phyloP scores from a whole-genome alignment of 2,329 filamentous ascomycete genomes.

The Aspergillus uvarum region DNA sequence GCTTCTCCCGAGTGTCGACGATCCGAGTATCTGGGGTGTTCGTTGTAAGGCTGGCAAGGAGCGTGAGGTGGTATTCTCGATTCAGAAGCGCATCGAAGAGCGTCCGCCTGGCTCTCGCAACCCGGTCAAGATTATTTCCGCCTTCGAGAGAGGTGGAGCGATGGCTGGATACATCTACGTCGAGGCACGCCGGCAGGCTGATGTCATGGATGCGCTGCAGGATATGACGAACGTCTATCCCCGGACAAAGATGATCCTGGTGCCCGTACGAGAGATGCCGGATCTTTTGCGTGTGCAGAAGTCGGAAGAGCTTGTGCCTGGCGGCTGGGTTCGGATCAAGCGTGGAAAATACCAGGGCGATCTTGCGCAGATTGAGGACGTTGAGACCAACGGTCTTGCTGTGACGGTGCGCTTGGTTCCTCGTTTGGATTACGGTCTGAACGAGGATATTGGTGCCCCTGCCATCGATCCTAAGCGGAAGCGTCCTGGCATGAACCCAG shows the following conservation, averaged over 20 bases:
- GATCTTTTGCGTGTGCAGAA: slow-evolving; percentile 90
- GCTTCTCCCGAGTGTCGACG: slow-evolving; percentile 86
- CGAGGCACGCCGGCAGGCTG: slow-evolving; percentile 82
- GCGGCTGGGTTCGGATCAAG: slow-evolving; percentile 87
- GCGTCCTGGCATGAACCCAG: slow-evolving; percentile 56
- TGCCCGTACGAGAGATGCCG: slow-evolving; percentile 96
- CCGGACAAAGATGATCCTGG: slow-evolving; percentile 78
- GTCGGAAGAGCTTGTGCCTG: slow-evolving; percentile 77
- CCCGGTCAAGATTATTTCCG: slow-evolving; percentile 79
- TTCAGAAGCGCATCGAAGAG: slow-evolving; percentile 87
- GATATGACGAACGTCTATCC: slow-evolving; percentile 88
- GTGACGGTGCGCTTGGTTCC: slow-evolving; percentile 86
- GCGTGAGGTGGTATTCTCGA: slow-evolving; percentile 80
- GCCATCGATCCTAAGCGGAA: slow-evolving; percentile 72
- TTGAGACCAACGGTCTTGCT: slow-evolving; percentile 88
- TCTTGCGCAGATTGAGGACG: slow-evolving; percentile 86
- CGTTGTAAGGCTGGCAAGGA: slow-evolving; percentile 95
- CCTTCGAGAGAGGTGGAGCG: slow-evolving; percentile 82
- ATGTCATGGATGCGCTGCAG: slow-evolving; percentile 79
- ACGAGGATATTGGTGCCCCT: slow-evolving; percentile 68
- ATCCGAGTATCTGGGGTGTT: slow-evolving; percentile 93
- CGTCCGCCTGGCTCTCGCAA: slow-evolving; percentile 70
- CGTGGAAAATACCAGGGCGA: slow-evolving; percentile 82
- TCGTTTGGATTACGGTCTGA: slow-evolving; percentile 84
- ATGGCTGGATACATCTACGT: slow-evolving; percentile 97